Conservation (phyloP, 371 early-diverging fungal genomes). For the Amoeboaphelidium protococcarum region DNA sequence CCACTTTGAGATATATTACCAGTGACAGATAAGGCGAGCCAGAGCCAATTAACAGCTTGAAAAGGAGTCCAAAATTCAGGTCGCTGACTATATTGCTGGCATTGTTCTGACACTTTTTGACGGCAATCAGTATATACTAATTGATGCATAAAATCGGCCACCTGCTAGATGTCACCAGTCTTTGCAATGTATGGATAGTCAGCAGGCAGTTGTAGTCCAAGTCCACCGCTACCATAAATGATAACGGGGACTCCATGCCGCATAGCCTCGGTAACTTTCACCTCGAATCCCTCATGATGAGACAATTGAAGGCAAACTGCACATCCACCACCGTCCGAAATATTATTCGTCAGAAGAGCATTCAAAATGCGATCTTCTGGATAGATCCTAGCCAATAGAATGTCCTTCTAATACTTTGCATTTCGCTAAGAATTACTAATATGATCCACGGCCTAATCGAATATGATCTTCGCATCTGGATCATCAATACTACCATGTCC, state of each 20-base stretch:
- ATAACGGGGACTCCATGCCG: slow-evolving; percentile 36
- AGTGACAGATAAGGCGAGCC: no score
- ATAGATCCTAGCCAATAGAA: slow-evolving; percentile 27
- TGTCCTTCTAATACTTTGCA: slow-evolving; percentile 1
- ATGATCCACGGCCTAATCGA: slow-evolving; percentile 23
- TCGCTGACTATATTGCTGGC: slow-evolving; percentile 18
- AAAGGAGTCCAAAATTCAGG: slow-evolving; percentile 33
- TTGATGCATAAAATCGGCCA: slow-evolving; percentile 23
- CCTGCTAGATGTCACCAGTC: slow-evolving; percentile 27
- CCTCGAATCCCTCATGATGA: slow-evolving; percentile 59
- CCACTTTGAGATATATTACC: no score
- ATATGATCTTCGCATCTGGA: slow-evolving; percentile 47
- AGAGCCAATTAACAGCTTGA: slow-evolving; percentile 34
- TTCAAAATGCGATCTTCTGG: slow-evolving; percentile 57
- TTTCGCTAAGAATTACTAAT: slow-evolving; percentile 19
- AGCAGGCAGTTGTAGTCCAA: slow-evolving; percentile 48
- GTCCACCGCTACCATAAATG: slow-evolving; percentile 43
- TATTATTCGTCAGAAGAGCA: slow-evolving; percentile 30
- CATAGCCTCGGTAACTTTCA: slow-evolving; percentile 69
- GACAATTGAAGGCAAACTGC: slow-evolving; percentile 47
- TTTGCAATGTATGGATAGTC: slow-evolving; percentile 34
- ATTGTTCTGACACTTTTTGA: slow-evolving; percentile 17
- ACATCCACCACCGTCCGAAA: no score
- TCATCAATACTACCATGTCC: slow-evolving; percentile 71
- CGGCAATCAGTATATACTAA: slow-evolving; percentile 20